Evolutionary conservation across 805 yeast species (phyloP), one percentile per base, ranked within the genome.

Genomic region (Schwanniomyces pseudopolymorphus): DNA sequence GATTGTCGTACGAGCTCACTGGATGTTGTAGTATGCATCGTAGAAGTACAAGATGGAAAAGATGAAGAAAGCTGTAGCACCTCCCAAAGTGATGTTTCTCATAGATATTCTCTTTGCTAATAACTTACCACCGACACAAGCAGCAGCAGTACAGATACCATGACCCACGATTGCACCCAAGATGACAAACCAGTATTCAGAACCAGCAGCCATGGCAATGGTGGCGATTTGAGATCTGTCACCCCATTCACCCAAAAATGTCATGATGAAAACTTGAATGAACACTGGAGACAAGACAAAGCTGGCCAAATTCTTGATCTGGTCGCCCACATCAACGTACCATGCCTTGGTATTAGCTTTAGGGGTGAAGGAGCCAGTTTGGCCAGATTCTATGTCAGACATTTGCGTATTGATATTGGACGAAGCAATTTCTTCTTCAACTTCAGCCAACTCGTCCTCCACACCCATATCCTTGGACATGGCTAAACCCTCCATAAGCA

Each of bases 191-290:
- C 94, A 84, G 69, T 89, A 94, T 65, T 90, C 87, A 38, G 89
- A 84, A 33, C 97, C 97, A 1, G 99, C 96, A 44, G 98, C 97
- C 95, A 94, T 87, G 35, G 98, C 98, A 58, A 94, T 90, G 27
- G 97, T 94, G 38, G 97, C 96, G 46, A 94, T 89, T 71, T 94
- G 99, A 10, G 97, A 90, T 59, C 99, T 83, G 67, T 94, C 99
- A 43, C 99, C 99, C 96, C 98, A 90, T 71, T 94, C 99, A 50
- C 97, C 99, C 42, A 94, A 72, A 65, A 94, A 94, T 4, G 96
- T 89, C 98, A 94, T 92, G 44, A 83, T 82, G 61, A 94, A 94
- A 4, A 92, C 92, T 72, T 92, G 97, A 54, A 90, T 85, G 91
- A 96, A 94, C 8, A 84, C 70, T 3, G 99, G 98, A 3, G 96